Percentiles rank a stretch among this genome's conserved stretches.
These are phyloP conservation scores for Fimicolochytrium jonesii DNA, from an alignment of 192 early-diverging fungal genomes.

Conservation along the genomic window DNA sequence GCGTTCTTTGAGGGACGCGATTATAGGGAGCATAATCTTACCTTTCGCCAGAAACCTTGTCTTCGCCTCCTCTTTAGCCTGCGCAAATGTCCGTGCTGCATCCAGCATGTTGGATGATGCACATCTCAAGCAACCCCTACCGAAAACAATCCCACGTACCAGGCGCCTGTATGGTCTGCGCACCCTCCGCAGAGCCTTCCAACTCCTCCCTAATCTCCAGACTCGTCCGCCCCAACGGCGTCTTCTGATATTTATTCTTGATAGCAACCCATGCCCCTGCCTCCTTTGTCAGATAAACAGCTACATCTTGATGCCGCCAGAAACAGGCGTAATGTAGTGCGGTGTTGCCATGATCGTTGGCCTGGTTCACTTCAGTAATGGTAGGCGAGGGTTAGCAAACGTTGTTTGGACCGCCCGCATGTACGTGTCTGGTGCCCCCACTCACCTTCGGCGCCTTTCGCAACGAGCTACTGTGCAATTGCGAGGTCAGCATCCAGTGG, in stretches of 20 bases:
- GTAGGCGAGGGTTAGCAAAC: not conserved
- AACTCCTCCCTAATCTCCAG: conserved; percentile 22
- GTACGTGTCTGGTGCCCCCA: not conserved
- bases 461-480: conserved; percentile 13
- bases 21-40: not conserved
- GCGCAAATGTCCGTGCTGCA: conserved; percentile 21
- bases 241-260: conserved; percentile 41
- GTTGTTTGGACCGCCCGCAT: not conserved
- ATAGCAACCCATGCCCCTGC: conserved; percentile 24
- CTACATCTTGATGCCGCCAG: conserved; percentile 38
- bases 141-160: not conserved
- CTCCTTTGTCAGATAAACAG: conserved; percentile 21
- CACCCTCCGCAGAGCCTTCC: conserved; percentile 8
- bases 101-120: too few species aligned
- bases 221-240: conserved; percentile 34
- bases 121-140: conserved; percentile 1
- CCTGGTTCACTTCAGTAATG: conserved; percentile 38
- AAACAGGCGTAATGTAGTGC: conserved; percentile 57
- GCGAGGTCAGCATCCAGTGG: too few species aligned
- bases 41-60: conserved; percentile 24
- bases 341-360: conserved; percentile 59
- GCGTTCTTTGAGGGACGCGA: too few species aligned
- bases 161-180: conserved; percentile 3
- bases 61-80: conserved; percentile 37
- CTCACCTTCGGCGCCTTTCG: conserved; percentile 17